Conservation (phyloP, 2,329 filamentous ascomycete genomes). For the Arthrobotrys entomopaga region DNA sequence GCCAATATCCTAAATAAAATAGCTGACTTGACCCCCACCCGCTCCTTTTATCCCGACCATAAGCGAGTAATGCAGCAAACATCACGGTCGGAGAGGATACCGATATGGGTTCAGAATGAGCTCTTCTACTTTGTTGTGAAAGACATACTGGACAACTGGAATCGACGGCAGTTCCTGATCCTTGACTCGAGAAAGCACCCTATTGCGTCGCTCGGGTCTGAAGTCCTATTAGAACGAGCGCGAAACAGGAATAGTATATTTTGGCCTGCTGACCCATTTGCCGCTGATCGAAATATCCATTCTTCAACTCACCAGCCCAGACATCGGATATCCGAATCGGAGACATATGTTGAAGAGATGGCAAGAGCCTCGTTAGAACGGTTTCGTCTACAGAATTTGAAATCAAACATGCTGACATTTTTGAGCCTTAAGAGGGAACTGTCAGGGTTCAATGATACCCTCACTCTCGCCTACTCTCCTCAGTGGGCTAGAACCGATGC, state of each 20-base stretch:
- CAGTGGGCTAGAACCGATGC: not conserved
- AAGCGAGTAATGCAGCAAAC: constrained; percentile 65
- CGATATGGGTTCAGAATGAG: constrained; percentile 64
- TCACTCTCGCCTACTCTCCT: constrained; percentile 3
- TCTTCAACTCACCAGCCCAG: not conserved
- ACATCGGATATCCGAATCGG: not conserved
- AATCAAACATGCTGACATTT: not conserved
- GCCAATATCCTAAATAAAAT: constrained; percentile 62
- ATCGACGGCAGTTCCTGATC: constrained; percentile 15
- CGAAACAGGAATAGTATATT: constrained; percentile 32
- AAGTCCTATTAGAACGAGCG: constrained; percentile 18
- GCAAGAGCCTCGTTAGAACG: constrained; percentile 7
- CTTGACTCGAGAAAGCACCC: not conserved
- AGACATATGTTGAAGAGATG: constrained; percentile 20
- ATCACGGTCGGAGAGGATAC: constrained; percentile 62
- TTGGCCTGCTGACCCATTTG: not conserved
- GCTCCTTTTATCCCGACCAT: constrained; percentile 64
- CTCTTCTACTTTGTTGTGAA: constrained; percentile 62
- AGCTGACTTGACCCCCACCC: constrained; percentile 63
- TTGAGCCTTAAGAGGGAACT: not conserved
- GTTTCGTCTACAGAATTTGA: not conserved
- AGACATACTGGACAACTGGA: constrained; percentile 61
- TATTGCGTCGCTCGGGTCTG: not conserved
- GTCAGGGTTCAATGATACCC: not conserved
- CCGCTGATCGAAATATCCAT: not conserved